phyloP scores from a whole-genome alignment of 2,329 filamentous ascomycete species.

The Arthrinium puccinioides region DNA sequence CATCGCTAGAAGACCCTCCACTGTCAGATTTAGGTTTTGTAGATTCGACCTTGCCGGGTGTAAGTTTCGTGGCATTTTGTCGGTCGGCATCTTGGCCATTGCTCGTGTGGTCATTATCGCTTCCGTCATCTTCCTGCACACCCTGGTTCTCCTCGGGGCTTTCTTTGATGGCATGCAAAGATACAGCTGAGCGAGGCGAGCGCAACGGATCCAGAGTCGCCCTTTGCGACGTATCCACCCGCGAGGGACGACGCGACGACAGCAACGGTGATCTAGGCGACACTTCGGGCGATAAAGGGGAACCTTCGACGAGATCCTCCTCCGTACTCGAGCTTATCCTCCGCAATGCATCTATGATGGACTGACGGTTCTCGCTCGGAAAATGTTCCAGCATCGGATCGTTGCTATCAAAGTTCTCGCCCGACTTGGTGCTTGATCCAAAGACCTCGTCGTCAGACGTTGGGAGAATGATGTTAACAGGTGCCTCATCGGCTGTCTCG shows the following conservation, averaged over 20 bases:
- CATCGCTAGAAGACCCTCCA: constrained; percentile 3
- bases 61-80: not conserved
- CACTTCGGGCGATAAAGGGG: too few relatives aligned
- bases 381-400: constrained; percentile 21
- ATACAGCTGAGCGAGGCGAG: constrained; percentile 4
- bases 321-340: constrained; percentile 20
- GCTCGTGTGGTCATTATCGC: not conserved
- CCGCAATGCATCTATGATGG: constrained; percentile 22
- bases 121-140: not conserved
- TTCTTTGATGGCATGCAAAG: constrained; percentile 5
- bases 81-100: not conserved
- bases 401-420: constrained; percentile 14
- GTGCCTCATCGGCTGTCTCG: too few relatives aligned
- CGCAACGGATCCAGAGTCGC: not conserved
- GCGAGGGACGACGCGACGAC: too few relatives aligned
- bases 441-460: not conserved
- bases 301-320: too few relatives aligned
- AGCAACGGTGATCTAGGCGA: too few relatives aligned
- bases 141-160: constrained; percentile 2
- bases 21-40: too few relatives aligned
- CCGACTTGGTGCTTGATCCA: not conserved
- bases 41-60: not conserved
- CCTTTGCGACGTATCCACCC: too few relatives aligned
- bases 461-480: too few relatives aligned
- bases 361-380: constrained; percentile 18